Conservation (phyloP, 225 moss, liverwort and hornwort species). For the Physcomitrellopsis africana region DNA sequence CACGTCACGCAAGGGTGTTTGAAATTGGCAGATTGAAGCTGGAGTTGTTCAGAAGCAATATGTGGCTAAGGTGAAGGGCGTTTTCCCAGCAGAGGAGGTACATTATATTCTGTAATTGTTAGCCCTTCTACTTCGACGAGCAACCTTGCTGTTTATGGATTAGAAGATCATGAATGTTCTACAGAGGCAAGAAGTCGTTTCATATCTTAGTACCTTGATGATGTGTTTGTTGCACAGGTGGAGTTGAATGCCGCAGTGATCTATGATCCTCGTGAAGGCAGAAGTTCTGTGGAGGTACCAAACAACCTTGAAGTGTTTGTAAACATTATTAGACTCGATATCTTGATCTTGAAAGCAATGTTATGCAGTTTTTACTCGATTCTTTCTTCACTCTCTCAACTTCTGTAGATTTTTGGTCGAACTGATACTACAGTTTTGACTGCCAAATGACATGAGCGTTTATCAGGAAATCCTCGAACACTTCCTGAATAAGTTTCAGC, state of each 20-base stretch:
- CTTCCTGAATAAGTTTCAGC: not conserved
- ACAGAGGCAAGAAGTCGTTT: not conserved
- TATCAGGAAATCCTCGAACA: conserved; percentile 10
- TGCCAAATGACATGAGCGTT: conserved; percentile 19
- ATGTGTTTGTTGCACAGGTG: conserved; percentile 48
- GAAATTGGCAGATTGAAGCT: conserved; percentile 76
- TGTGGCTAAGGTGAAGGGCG: conserved; percentile 94
- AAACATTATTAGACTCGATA: not conserved
- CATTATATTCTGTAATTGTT: conserved; percentile 3
- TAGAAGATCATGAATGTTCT: conserved; percentile 7
- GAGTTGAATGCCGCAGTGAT: conserved; percentile 76
- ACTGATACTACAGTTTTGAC: not conserved
- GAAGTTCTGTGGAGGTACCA: conserved; percentile 69
- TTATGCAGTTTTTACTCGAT: not conserved
- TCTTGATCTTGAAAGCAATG: conserved; percentile 5
- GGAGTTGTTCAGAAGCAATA: conserved; percentile 92
- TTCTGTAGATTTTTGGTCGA: conserved; percentile 17
- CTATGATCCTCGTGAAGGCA: conserved; percentile 85
- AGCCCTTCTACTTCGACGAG: not conserved
- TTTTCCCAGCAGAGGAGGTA: conserved; percentile 89
- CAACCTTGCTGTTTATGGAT: conserved; percentile 4
- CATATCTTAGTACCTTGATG: conserved; percentile 14
- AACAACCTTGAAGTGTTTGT: not conserved
- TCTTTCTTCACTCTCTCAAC: conserved; percentile 7
- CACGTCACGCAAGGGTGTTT: conserved; percentile 16